Conservation (phyloP, 148 eudicot genomes). For the Limonium bicolor region DNA sequence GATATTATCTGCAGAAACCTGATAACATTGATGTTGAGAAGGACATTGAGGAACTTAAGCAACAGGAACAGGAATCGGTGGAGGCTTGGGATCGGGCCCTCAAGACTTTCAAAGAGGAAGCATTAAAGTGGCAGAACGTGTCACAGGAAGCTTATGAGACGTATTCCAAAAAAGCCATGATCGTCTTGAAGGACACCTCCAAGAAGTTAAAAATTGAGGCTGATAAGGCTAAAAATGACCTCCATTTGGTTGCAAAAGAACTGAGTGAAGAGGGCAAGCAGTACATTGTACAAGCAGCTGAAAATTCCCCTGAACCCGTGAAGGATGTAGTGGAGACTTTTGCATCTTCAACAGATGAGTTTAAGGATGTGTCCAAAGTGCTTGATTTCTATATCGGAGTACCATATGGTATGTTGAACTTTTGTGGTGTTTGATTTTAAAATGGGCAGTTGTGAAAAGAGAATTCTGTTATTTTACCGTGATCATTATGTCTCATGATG, state of each 20-base stretch:
- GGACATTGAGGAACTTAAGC: constrained; percentile 28
- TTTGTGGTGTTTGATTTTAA: not conserved
- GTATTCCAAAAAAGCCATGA: constrained; percentile 58
- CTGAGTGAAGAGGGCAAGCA: constrained; percentile 56
- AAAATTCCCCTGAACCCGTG: constrained; percentile 76
- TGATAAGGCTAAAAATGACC: constrained; percentile 63
- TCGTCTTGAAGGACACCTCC: constrained; percentile 55
- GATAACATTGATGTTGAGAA: constrained; percentile 33
- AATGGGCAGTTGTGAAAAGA: not conserved
- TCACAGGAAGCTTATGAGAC: constrained; percentile 88
- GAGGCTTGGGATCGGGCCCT: constrained; percentile 72
- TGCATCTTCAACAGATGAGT: constrained; percentile 44
- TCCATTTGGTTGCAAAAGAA: constrained; percentile 45
- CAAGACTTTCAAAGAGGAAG: constrained; percentile 69
- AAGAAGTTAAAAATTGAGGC: constrained; percentile 69
- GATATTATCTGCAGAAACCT: constrained; percentile 28
- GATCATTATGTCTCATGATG: not conserved
- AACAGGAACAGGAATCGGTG: constrained; percentile 39
- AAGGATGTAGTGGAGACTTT: constrained; percentile 86
- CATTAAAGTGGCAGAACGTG: constrained; percentile 53
- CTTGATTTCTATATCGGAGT: constrained; percentile 82
- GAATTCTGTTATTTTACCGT: not conserved
- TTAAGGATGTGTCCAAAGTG: constrained; percentile 52
- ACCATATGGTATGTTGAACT: constrained; percentile 59
- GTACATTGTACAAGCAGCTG: constrained; percentile 51